Evolutionary conservation across 2,329 filamentous ascomycete species (phyloP), one percentile per base, ranked within the genome.

Genomic region (Ophiostoma novo-ulmi): DNA sequence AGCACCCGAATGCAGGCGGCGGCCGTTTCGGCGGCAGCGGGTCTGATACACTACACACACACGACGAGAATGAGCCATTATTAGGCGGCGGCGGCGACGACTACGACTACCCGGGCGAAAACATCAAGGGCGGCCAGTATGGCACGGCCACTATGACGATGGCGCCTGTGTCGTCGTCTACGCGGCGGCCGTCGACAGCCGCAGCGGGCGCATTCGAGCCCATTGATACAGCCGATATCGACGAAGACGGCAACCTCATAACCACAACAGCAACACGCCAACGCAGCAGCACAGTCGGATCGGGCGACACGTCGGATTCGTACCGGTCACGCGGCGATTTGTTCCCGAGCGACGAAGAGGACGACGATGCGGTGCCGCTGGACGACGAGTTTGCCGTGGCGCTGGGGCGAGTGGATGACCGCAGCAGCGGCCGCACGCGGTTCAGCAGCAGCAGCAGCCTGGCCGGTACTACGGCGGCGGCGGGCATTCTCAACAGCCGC

Each of bases 341-440:
- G 14, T 95, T 97, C 75, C 93, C 93, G 0, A 97, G 93, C 76
- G 93, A 97, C 73, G 87, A 85, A 66, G 88, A 90, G 76, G 93
- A 94, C 69, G 93, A 96, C 73, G 94, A 98, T 79, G 94, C 94
- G 0, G 88, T 97, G n/a, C 92, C 93, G 14, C 81, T 98, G 22
- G 92, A 94, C 75, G 94, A 97, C 77, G 94, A 97, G 77, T 96
- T 98, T 75, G 92, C 93, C 2, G 89, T 97, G 78, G 88, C 89
- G 3, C 83, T 97, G 73, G 89, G 93, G 72, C 87, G 91, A 69
- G 88, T 90, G 74, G 93, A 95, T n/a, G 93, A 95, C 76, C 85
- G 86, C 65, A 89, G 89, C 74, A 93, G 90, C 75, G 87, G 85
- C 65, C 90, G 85, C 73, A 88, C 85, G 31, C 80, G 81, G 72